These are phyloP conservation scores for Paramecium pentaurelia DNA, from an alignment of 73 alveolate genomes.

Conservation along the genomic window DNA sequence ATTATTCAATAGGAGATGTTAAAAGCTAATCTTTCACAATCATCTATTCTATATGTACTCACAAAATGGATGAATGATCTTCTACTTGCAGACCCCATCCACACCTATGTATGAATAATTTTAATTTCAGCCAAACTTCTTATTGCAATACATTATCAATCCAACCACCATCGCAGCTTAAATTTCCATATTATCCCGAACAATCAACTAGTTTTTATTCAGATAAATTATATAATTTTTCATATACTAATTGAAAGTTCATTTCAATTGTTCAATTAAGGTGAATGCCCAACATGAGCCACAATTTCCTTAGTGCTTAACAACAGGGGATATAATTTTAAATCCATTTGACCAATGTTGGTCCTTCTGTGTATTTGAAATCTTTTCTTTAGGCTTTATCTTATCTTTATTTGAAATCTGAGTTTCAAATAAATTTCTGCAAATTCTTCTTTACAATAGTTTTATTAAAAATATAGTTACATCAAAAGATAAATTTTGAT, in stretches of 20 bases:
- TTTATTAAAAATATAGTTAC: too few relatives aligned
- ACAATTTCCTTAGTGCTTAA: conserved; percentile 44
- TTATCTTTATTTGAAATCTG: background rate
- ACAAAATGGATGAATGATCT: background rate
- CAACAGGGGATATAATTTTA: background rate
- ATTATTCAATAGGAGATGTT: background rate
- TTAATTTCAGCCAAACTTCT: conserved; percentile 42
- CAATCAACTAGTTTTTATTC: conserved; percentile 81
- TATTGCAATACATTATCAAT: conserved; percentile 58
- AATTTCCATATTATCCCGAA: conserved; percentile 64
- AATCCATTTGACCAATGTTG: background rate
- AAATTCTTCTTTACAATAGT: background rate
- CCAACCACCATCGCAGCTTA: conserved; percentile 81
- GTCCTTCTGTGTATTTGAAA: background rate
- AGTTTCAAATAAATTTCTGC: background rate
- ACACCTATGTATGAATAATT: conserved; percentile 72
- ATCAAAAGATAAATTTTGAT: too few relatives aligned
- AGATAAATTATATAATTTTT: conserved; percentile 1
- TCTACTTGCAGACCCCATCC: conserved; percentile 60
- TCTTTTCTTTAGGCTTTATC: background rate
- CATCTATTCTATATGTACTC: background rate
- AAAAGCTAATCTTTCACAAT: conserved; percentile 24
- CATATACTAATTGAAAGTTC: background rate
- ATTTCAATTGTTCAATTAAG: conserved; percentile 60
- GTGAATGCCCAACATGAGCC: conserved; percentile 71